A percentile compares a stretch with the other conserved stretches of the same genome.
Evolutionary conservation across 2,329 filamentous ascomycete species (phyloP).

Genomic region (Neofusicoccum laricinum): DNA sequence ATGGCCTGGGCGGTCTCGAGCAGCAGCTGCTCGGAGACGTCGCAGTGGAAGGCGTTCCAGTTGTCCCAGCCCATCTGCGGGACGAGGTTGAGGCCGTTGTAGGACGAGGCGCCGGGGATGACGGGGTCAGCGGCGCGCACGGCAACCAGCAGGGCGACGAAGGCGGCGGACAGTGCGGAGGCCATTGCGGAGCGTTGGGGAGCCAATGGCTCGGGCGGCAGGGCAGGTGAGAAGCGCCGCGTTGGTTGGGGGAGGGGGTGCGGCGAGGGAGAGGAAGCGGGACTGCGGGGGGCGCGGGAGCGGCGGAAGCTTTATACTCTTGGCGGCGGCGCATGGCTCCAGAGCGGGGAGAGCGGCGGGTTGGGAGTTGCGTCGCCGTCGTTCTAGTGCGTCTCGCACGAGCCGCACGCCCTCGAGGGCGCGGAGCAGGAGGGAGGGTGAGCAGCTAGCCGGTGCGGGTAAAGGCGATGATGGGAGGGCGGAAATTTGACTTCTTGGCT

Average conservation of each 20-base stretch:
- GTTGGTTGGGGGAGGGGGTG: neutral
- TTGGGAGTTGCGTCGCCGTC: neutral
- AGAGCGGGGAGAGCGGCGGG: neutral
- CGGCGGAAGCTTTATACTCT: neutral
- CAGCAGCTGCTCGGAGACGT: constrained; percentile 46
- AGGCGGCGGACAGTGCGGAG: neutral
- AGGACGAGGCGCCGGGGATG: constrained; percentile 25
- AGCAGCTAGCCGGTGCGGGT: neutral
- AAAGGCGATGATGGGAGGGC: neutral
- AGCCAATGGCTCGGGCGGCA: neutral
- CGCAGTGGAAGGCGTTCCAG: constrained; percentile 40
- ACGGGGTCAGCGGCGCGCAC: constrained; percentile 16
- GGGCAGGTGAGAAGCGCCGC: neutral
- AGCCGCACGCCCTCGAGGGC: constrained; percentile 4
- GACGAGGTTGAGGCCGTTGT: constrained; percentile 36
- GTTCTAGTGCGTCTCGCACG: neutral
- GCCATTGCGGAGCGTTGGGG: neutral
- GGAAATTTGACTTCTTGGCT: neutral
- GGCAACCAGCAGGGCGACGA: neutral
- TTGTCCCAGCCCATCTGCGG: constrained; percentile 41
- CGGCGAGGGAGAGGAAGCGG: too few species aligned
- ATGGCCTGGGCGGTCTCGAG: constrained; percentile 47
- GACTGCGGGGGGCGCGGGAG: neutral
- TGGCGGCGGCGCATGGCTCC: neutral
- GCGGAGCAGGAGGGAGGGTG: neutral